Conservation (phyloP, 345 rosid species). For the Populus davidiana region DNA sequence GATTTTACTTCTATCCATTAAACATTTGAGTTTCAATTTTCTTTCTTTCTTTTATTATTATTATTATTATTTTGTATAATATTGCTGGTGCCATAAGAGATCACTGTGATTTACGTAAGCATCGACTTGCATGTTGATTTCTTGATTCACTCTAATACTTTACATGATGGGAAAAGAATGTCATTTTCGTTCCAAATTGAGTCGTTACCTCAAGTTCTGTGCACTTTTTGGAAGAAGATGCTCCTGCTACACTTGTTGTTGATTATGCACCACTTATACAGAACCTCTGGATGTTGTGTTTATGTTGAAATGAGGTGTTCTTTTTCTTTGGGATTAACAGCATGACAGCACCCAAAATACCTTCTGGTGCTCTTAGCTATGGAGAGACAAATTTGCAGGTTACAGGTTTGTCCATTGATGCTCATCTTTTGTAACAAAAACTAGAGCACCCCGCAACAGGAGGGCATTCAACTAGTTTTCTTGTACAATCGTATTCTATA, state of each 20-base stretch:
- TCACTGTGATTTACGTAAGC: not conserved
- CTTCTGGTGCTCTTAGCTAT: constrained; percentile 55
- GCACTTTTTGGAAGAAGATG: constrained; percentile 2
- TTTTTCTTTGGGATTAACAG: constrained; percentile 32
- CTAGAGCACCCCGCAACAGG: too few relatives aligned
- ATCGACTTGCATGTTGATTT: not conserved
- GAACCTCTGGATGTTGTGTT: not conserved
- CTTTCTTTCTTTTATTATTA: not conserved
- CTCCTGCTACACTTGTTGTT: not conserved
- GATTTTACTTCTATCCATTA: not conserved
- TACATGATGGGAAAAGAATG: not conserved
- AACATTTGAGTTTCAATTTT: not conserved
- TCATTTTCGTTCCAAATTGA: not conserved
- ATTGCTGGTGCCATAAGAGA: too few relatives aligned
- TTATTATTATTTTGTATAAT: too few relatives aligned
- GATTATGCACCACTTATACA: not conserved
- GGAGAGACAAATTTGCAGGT: constrained; percentile 75
- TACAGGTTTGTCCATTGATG: constrained; percentile 43
- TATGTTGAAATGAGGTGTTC: not conserved
- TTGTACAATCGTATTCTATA: not conserved
- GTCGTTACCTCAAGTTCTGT: not conserved
- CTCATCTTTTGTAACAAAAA: not conserved
- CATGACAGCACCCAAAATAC: constrained; percentile 83
- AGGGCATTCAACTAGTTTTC: too few relatives aligned
- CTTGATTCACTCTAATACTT: too few relatives aligned